Base-by-base conservation (phyloP, 129 eudicot genomes). In the Helichrysum umbraculigerum region DNA sequence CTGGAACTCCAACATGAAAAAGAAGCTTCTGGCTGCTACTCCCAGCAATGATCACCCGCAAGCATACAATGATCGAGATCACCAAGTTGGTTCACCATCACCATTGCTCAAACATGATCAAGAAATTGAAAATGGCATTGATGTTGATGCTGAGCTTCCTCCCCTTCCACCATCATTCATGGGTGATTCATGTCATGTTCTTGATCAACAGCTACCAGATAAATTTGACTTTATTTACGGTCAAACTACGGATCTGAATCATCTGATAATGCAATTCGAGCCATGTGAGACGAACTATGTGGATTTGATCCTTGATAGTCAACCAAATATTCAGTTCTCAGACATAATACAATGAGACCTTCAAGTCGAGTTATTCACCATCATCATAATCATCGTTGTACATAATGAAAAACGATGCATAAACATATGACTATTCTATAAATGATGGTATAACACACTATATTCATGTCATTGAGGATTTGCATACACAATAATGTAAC, bases 1-100 rank as follows among this genome's bases (percentile, higher is more conserved):
- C n/a, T 87, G 88, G 88, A 84, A 87, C 66, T 82, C 92, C 47
- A 85, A 83, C 77, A 87, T 79, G 72, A 87, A 83, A 87, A 85
- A 74, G 56, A 86, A 91, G 66, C 85, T 88, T 19, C 19, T 79
- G 66, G 62, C 37, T 29, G 65, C 34, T 30, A 63, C 60, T 20
- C 44, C 39, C 30, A 7, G 28, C 0, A 60, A 28, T 51, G 42
- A 71, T 71, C 66, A 57, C 22, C 51, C 12, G 0, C 66, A 72
- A 72, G 33, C 10, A 47, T 29, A 33, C 79, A 76, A 66, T 22
- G 80, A 37, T 68, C 66, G 29, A 66, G 51, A 66, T 33, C 28
- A 34, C 34, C 68, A 6, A 7, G 39, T 73, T 64, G 2, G 12
- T 56, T 30, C 50, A 33, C 32, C 50, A 32, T 71, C 32, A 4